phyloP scores from a whole-genome alignment of 1,284 basidiomycete species.

The Pseudozyma thailandica region DNA sequence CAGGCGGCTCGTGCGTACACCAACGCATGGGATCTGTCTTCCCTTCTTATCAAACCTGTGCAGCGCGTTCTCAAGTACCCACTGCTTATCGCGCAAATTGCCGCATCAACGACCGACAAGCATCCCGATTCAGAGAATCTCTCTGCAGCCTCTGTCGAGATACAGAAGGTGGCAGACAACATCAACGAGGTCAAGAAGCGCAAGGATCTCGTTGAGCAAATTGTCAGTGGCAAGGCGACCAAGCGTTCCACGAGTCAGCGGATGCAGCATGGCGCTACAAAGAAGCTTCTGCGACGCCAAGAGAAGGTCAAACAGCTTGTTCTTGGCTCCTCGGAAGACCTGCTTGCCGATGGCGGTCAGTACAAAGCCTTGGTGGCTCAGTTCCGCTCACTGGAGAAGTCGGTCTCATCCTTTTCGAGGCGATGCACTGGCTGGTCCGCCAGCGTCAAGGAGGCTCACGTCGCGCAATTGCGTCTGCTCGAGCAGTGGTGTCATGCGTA shows the following conservation, averaged over 20 bases:
- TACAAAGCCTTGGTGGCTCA: constrained; percentile 46
- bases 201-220: constrained; percentile 75
- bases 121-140: constrained; percentile 81
- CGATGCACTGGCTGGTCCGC: constrained; percentile 49
- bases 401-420: constrained; percentile 33
- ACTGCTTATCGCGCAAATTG: constrained; percentile 81
- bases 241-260: constrained; percentile 43
- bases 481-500: constrained; percentile 53
- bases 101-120: constrained; percentile 74
- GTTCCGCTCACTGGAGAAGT: constrained; percentile 43
- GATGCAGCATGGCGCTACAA: constrained; percentile 46
- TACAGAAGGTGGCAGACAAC: constrained; percentile 81
- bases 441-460: constrained; percentile 39
- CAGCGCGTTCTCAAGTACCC: constrained; percentile 79
- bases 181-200: constrained; percentile 88
- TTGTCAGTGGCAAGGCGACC: constrained; percentile 45
- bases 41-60: constrained; percentile 78
- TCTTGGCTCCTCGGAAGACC: constrained; percentile 23
- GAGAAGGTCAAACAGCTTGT: constrained; percentile 51
- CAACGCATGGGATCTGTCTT: constrained; percentile 92
- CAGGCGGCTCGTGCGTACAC: constrained; percentile 69
- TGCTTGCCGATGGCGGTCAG: constrained; percentile 43
- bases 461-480: constrained; percentile 42
- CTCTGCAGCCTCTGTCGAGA: constrained; percentile 75
- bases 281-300: constrained; percentile 52